These are phyloP conservation scores for Trichophyton schoenleinii DNA, from an alignment of 2,329 filamentous ascomycete genomes.

Conservation along the genomic window DNA sequence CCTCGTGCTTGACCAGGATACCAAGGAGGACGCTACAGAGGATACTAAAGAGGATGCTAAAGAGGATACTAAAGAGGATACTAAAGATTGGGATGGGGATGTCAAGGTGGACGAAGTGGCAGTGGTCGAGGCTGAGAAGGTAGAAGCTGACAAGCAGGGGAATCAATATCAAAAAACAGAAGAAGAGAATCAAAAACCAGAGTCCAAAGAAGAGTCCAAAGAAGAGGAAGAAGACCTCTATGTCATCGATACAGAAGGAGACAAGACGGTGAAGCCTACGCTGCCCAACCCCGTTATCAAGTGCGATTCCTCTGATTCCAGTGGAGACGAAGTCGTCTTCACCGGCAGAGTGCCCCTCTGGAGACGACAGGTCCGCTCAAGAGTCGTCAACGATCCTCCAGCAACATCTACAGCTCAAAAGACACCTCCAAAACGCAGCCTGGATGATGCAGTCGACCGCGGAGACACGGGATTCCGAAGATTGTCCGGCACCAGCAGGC, in stretches of 20 bases:
- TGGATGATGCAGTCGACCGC: neutral
- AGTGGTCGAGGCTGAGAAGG: neutral
- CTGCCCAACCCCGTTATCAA: slow-evolving; percentile 18
- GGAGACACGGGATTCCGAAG: neutral
- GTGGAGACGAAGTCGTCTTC: slow-evolving; percentile 48
- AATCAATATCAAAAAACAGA: too few relatives aligned
- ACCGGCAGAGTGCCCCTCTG: slow-evolving; percentile 19
- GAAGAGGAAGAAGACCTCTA: slow-evolving; percentile 15
- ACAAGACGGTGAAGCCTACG: slow-evolving; percentile 14
- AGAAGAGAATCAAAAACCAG: too few relatives aligned
- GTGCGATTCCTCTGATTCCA: slow-evolving; percentile 42
- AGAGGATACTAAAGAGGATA: too few relatives aligned
- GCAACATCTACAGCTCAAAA: neutral
- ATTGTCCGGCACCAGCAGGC: neutral
- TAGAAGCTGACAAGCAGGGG: neutral
- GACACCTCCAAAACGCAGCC: neutral
- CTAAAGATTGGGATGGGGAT: neutral
- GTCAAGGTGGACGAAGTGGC: too few relatives aligned
- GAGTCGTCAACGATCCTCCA: neutral
- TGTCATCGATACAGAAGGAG: slow-evolving; percentile 26
- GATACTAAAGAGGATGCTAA: neutral
- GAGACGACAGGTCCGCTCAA: neutral
- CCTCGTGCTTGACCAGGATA: neutral
- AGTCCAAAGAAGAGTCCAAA: neutral
- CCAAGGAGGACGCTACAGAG: neutral